These are phyloP conservation scores for Schizophyllum commune DNA, from an alignment of 1,284 basidiomycete species.

Conservation along the genomic window DNA sequence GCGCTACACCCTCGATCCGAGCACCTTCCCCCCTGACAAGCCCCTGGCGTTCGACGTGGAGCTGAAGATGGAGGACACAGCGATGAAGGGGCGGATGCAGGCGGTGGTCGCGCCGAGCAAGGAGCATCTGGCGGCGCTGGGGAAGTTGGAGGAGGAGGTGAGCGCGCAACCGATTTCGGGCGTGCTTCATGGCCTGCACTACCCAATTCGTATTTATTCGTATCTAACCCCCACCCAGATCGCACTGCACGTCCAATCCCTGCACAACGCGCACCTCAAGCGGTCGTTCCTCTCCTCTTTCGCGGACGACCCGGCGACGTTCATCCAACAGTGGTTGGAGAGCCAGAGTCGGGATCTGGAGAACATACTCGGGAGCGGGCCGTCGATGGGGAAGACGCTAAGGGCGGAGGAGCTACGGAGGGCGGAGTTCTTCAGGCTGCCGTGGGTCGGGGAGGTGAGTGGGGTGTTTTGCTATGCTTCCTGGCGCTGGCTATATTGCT, in stretches of 20 bases:
- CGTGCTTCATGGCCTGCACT: constrained; percentile 1
- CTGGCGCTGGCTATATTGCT: too few relatives aligned
- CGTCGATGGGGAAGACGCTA: constrained; percentile 72
- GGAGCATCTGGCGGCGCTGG: constrained; percentile 60
- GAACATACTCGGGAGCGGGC: constrained; percentile 81
- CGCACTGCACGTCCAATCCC: constrained; percentile 69
- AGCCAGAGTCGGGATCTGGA: constrained; percentile 90
- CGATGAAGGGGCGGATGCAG: constrained; percentile 69
- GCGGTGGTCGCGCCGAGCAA: constrained; percentile 70
- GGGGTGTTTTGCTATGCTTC: too few relatives aligned
- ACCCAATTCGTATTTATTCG: constrained; percentile 3
- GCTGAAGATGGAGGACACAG: constrained; percentile 80
- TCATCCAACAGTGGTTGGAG: constrained; percentile 86
- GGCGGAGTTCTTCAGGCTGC: constrained; percentile 84
- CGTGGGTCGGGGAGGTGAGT: constrained; percentile 73
- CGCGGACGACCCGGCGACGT: constrained; percentile 70
- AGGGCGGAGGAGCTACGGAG: constrained; percentile 82
- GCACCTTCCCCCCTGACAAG: constrained; percentile 48
- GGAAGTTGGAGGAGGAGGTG: constrained; percentile 84
- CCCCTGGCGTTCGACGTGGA: constrained; percentile 83
- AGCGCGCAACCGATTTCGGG: constrained; percentile 7
- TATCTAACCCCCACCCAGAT: constrained; percentile 39
- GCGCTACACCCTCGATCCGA: constrained; percentile 69
- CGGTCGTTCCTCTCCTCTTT: constrained; percentile 83
- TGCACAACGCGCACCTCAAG: constrained; percentile 83